Evolutionary conservation across 139 green algal genomes (phyloP).

Genomic region (Chlorella sp.): DNA sequence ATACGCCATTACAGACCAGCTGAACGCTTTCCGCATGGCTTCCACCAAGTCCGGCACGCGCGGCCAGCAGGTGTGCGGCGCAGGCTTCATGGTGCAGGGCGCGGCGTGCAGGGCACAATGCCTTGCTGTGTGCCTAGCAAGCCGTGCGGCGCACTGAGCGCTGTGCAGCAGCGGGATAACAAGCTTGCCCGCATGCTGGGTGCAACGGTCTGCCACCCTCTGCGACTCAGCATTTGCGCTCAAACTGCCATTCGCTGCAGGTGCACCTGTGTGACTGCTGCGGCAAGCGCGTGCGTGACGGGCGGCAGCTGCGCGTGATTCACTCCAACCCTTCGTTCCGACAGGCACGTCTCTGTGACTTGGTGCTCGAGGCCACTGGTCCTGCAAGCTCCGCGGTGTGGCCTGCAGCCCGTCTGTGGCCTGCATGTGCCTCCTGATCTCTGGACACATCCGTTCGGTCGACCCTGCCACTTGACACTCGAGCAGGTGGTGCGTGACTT

Average conservation of each 20-base stretch:
- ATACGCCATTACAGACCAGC: background rate
- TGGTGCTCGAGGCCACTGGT: background rate
- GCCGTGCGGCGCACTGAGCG: too few relatives aligned
- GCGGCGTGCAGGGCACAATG: background rate
- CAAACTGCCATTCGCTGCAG: background rate
- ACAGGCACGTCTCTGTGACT: background rate
- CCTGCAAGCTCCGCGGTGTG: too few relatives aligned
- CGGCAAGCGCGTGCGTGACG: background rate
- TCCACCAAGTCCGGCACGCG: background rate
- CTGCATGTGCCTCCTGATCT: background rate
- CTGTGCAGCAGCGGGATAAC: too few relatives aligned
- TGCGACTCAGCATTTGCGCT: background rate
- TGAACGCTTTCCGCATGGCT: background rate
- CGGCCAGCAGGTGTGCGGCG: background rate
- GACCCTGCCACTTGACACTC: background rate
- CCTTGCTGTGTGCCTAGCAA: background rate
- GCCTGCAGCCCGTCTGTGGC: background rate
- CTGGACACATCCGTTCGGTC: background rate
- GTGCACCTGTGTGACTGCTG: background rate
- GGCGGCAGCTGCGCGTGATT: background rate
- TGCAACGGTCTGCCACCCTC: too few relatives aligned
- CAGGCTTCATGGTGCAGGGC: background rate
- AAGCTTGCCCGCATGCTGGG: background rate
- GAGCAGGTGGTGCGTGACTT: constrained; percentile 9
- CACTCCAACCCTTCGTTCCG: background rate